Evolutionary conservation across 2,329 filamentous ascomycete species (phyloP).

Genomic region (Magnaporthales sp.): DNA sequence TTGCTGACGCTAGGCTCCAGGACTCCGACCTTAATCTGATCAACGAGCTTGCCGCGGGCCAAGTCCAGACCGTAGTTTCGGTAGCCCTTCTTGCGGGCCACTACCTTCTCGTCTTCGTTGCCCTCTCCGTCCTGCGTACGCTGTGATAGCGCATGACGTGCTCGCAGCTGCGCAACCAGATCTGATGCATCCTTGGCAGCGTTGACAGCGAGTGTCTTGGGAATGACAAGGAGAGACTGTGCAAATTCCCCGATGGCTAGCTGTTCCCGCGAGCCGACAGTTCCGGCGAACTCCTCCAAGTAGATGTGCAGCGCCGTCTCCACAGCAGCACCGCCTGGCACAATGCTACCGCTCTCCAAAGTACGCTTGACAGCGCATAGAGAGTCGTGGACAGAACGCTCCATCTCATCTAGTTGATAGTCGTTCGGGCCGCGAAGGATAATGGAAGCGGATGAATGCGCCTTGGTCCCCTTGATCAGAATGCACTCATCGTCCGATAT

Average conservation of each 20-base stretch:
- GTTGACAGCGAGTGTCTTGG: conserved; percentile 94
- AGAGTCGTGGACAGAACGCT: conserved; percentile 95
- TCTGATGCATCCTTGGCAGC: conserved; percentile 94
- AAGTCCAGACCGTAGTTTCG: conserved; percentile 97
- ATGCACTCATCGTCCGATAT: conserved; percentile 99
- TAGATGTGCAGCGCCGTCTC: conserved; percentile 99
- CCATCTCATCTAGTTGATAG: conserved; percentile 97
- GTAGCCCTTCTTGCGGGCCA: conserved; percentile 93
- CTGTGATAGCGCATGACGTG: conserved; percentile 88
- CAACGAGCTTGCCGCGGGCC: conserved; percentile 78
- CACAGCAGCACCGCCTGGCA: conserved; percentile 90
- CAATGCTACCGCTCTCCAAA: conserved; percentile 91
- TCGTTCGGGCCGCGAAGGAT: conserved; percentile 95
- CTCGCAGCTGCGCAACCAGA: conserved; percentile 89
- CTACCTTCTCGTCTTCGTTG: conserved; percentile 79
- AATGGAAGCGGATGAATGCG: conserved; percentile 87
- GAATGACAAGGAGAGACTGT: conserved; percentile 85
- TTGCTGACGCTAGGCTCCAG: conserved; percentile 98
- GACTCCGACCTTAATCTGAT: conserved; percentile 90
- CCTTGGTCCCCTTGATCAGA: conserved; percentile 89
- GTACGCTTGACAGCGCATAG: conserved; percentile 96
- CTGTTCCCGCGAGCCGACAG: conserved; percentile 93
- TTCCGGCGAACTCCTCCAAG: conserved; percentile 96
- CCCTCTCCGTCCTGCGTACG: conserved; percentile 77
- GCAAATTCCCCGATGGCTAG: conserved; percentile 97